phyloP scores from a whole-genome alignment of 2,329 filamentous ascomycete genomes.

The Penicillium paneum region DNA sequence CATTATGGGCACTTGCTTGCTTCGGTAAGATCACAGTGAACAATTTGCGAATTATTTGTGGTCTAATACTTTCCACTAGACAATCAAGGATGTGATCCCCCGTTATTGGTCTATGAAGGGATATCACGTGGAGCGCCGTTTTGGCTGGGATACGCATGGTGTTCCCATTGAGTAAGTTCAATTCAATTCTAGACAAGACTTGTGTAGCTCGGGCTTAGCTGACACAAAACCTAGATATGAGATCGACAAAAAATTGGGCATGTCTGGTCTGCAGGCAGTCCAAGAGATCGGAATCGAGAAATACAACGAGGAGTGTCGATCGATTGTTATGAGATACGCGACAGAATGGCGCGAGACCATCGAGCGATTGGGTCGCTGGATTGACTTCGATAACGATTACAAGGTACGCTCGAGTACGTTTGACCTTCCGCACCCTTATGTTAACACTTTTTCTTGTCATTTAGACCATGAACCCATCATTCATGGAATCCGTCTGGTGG shows the following conservation, averaged over 20 bases:
- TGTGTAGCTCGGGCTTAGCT: not conserved
- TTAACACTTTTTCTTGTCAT: constrained; percentile 5
- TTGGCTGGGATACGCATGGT: constrained; percentile 95
- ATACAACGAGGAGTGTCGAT: constrained; percentile 87
- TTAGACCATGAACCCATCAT: constrained; percentile 86
- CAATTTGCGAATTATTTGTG: not conserved
- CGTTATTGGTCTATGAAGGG: constrained; percentile 98
- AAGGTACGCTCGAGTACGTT: constrained; percentile 55
- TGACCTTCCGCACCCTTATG: not conserved
- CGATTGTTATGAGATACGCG: constrained; percentile 90
- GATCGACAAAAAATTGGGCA: constrained; percentile 92
- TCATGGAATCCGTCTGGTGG: constrained; percentile 98
- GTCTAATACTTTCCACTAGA: constrained; percentile 36
- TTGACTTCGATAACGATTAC: constrained; percentile 97
- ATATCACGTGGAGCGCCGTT: constrained; percentile 83
- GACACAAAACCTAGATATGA: constrained; percentile 56
- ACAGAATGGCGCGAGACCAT: constrained; percentile 84
- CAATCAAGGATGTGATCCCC: constrained; percentile 95
- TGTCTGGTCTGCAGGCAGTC: constrained; percentile 83
- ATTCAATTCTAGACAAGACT: not conserved
- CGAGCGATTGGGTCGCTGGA: constrained; percentile 87
- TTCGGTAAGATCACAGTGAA: constrained; percentile 44
- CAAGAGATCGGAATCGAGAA: constrained; percentile 79
- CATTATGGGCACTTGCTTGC: constrained; percentile 77
- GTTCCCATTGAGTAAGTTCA: constrained; percentile 69